These are phyloP conservation scores for Brassica juncea DNA, from an alignment of 345 rosid genomes.

Conservation along the genomic window DNA sequence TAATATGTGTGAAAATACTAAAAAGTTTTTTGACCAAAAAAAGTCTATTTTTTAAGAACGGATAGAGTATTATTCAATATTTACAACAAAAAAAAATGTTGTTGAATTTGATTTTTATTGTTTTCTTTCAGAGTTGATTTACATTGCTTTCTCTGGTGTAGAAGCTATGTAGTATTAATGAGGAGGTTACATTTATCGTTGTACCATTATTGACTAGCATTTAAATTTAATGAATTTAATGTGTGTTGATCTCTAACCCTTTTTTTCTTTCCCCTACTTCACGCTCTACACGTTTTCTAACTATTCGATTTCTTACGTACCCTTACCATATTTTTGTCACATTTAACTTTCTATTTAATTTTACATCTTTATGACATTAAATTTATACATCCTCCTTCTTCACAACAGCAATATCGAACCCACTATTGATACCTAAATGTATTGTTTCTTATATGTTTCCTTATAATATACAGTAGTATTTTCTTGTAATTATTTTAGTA, in stretches of 20 bases:
- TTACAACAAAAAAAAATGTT: neutral
- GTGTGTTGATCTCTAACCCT: constrained; percentile 24
- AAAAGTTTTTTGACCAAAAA: no score
- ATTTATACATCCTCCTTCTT: neutral
- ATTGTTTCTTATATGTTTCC: neutral
- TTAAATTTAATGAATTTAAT: constrained; percentile 29
- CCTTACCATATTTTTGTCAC: constrained; percentile 27
- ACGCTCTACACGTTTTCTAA: constrained; percentile 41
- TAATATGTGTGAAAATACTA: no score
- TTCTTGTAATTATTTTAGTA: neutral
- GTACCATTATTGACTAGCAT: constrained; percentile 42
- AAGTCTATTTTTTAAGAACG: no score
- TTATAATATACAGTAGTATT: neutral
- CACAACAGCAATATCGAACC: neutral
- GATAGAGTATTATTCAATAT: neutral
- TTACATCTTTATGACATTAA: constrained; percentile 7
- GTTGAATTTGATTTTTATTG: neutral
- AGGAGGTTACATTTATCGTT: constrained; percentile 44
- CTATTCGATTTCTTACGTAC: constrained; percentile 14
- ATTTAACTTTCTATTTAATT: constrained; percentile 7
- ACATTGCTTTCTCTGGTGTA: constrained; percentile 15
- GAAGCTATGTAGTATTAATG: constrained; percentile 27
- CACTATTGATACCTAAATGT: neutral
- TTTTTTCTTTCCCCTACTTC: constrained; percentile 14
- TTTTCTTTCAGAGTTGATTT: neutral